Conservation (phyloP, 805 yeast species). For the Candida ovalis region DNA sequence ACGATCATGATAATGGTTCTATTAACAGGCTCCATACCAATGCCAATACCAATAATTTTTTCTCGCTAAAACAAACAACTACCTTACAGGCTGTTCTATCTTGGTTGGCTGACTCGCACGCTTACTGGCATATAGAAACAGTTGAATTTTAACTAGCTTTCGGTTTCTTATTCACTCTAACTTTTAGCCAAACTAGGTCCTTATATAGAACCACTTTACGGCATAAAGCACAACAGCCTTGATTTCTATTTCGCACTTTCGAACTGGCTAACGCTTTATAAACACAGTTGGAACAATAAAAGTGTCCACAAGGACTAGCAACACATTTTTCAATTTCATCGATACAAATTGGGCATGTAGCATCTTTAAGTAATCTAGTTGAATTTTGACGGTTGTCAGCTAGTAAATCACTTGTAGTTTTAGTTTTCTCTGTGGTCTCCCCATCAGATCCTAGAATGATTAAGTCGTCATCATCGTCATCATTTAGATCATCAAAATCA, state of each 20-base stretch:
- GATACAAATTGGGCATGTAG: slow-evolving; percentile 53
- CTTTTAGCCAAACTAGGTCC: slow-evolving; percentile 30
- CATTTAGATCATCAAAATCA: neutral
- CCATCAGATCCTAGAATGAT: slow-evolving; percentile 32
- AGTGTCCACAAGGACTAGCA: slow-evolving; percentile 55
- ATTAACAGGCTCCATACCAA: too few species aligned
- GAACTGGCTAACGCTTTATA: slow-evolving; percentile 48
- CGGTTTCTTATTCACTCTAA: slow-evolving; percentile 13
- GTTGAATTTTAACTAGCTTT: too few species aligned
- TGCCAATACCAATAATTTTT: too few species aligned
- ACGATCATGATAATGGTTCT: too few species aligned
- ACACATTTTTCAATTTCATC: slow-evolving; percentile 47
- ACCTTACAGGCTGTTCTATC: too few species aligned
- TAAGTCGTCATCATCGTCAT: slow-evolving; percentile 22
- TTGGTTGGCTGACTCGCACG: too few species aligned
- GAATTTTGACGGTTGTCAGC: slow-evolving; percentile 19
- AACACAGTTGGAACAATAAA: slow-evolving; percentile 51
- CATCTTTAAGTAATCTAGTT: slow-evolving; percentile 31
- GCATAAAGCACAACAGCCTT: slow-evolving; percentile 33
- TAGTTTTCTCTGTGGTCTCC: slow-evolving; percentile 27
- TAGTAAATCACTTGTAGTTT: slow-evolving; percentile 34
- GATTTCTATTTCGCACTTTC: slow-evolving; percentile 22
- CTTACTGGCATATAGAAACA: neutral
- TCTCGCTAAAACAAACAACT: too few species aligned
- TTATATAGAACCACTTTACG: slow-evolving; percentile 28